phyloP scores from a whole-genome alignment of 2,329 filamentous ascomycete genomes.

The Calonectria pauciramosa region DNA sequence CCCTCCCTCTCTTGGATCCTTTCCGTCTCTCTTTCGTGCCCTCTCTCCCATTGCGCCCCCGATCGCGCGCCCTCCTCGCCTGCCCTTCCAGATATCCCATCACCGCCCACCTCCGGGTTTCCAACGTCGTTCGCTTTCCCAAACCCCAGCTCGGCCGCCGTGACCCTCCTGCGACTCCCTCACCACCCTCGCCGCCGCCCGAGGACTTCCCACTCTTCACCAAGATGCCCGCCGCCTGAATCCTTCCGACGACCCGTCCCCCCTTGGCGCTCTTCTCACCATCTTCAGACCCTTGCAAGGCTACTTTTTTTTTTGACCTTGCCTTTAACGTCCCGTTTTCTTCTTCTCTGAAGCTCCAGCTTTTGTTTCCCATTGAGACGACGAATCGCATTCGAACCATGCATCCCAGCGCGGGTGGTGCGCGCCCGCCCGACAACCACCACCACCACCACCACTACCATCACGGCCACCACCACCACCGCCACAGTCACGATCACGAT shows the following conservation, averaged over 20 bases:
- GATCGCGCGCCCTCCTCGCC: constrained; percentile 6
- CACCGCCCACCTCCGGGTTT: constrained; percentile 17
- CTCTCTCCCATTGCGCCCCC: constrained; percentile 25
- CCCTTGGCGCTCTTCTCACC: constrained; percentile 6
- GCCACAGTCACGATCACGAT: constrained; percentile 34
- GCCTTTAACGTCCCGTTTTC: background rate
- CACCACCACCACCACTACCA: constrained; percentile 37
- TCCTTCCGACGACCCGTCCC: constrained; percentile 20
- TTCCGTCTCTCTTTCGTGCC: constrained; percentile 8
- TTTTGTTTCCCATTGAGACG: background rate
- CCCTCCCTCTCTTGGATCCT: constrained; percentile 14
- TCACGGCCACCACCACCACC: constrained; percentile 34
- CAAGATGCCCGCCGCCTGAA: constrained; percentile 31
- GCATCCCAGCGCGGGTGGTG: constrained; percentile 41
- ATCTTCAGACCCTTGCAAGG: constrained; percentile 13
- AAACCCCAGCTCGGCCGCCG: background rate
- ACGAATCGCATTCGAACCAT: constrained; percentile 36
- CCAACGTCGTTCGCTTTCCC: constrained; percentile 36
- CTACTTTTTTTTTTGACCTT: background rate
- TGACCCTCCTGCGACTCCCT: constrained; percentile 2
- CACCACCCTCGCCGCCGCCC: constrained; percentile 24
- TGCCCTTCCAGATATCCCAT: constrained; percentile 20
- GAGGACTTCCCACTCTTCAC: constrained; percentile 14
- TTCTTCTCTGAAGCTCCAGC: background rate
- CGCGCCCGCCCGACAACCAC: constrained; percentile 37